These are phyloP conservation scores for Glutinoglossum americanum DNA, from an alignment of 495 filamentous ascomycete species.

Conservation along the genomic window DNA sequence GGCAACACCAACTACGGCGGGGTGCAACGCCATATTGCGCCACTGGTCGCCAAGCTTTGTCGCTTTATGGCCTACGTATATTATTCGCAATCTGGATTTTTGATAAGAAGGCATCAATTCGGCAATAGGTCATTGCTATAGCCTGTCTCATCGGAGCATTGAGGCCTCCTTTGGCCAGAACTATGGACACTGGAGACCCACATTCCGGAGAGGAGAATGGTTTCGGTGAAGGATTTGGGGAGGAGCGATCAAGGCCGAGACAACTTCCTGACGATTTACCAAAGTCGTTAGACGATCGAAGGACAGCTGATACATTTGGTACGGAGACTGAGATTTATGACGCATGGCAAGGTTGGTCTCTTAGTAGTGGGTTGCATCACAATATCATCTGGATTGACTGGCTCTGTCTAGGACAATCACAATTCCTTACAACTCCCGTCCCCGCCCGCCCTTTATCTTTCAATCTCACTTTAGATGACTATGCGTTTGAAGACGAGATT, in stretches of 20 bases:
- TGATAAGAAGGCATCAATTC: neutral
- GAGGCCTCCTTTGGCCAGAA: neutral
- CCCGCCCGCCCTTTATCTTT: slow-evolving; percentile 66
- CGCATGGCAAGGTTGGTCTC: slow-evolving; percentile 78
- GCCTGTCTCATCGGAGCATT: neutral
- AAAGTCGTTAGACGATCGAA: slow-evolving; percentile 73
- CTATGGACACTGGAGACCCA: slow-evolving; percentile 1
- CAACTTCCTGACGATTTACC: slow-evolving; percentile 71
- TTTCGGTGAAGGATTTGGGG: slow-evolving; percentile 1
- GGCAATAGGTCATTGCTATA: neutral
- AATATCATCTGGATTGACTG: neutral
- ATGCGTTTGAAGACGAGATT: slow-evolving; percentile 37
- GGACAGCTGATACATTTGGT: slow-evolving; percentile 31
- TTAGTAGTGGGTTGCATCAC: neutral
- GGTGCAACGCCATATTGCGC: too few species aligned
- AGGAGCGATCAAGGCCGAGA: slow-evolving; percentile 16
- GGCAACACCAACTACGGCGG: too few species aligned
- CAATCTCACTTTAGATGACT: slow-evolving; percentile 63
- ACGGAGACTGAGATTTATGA: slow-evolving; percentile 93
- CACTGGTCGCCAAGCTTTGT: neutral
- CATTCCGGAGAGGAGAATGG: neutral
- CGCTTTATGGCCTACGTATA: neutral
- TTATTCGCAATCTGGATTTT: neutral
- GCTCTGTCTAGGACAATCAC: slow-evolving; percentile 58
- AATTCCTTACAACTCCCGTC: slow-evolving; percentile 73